Base-by-base conservation (phyloP, 306 rosid genomes). In the Glycine soja region DNA sequence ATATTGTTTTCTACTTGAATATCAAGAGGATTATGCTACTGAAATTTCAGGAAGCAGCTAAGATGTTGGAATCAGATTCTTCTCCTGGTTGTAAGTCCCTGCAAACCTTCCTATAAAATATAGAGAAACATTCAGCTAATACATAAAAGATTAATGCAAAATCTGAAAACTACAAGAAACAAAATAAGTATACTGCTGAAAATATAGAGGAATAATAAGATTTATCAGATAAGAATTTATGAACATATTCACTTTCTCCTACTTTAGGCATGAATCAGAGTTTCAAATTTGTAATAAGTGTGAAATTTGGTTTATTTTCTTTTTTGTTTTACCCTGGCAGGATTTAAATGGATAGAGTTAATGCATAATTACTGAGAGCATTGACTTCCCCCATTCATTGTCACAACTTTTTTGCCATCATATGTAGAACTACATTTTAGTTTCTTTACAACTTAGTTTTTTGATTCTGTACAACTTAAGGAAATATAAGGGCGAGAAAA, bases 11-110 rank as follows among this genome's bases (percentile, higher is more conserved):
- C 68, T 43, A 72, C 73, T 75, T 83, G 19, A 24, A 59, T 76
- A 46, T 43, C 19, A 34, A 43, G 40, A 38, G 15, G 42, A 54
- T 46, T 30, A 52, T 81, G 75, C 63, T 77, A 52, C 72, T 70
- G 81, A 70, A 74, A 30, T 89, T 92, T 83, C 89, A 92, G 94
- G 97, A 89, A 77, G 93, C 93, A 69, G 82, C 89, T 36, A 88
- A 74, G 84, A 68, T 77, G 88, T 66, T 87, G 80, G 90, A 89
- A 68, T 79, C 89, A 15, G 91, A 90, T 73, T 58, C 88, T 66
- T 87, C 80, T 77, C 83, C 87, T 10, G 88, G 57, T 14, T 85
- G 92, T 88, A 83, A 88, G 89, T 90, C 64, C 74, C 19, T 3
- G 12, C 4, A 58, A 56, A 24, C 62, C 42, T 74, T 70, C 70